phyloP scores from a whole-genome alignment of 202 grass and related monocot genomes.

The Tripidium arundinaceum region DNA sequence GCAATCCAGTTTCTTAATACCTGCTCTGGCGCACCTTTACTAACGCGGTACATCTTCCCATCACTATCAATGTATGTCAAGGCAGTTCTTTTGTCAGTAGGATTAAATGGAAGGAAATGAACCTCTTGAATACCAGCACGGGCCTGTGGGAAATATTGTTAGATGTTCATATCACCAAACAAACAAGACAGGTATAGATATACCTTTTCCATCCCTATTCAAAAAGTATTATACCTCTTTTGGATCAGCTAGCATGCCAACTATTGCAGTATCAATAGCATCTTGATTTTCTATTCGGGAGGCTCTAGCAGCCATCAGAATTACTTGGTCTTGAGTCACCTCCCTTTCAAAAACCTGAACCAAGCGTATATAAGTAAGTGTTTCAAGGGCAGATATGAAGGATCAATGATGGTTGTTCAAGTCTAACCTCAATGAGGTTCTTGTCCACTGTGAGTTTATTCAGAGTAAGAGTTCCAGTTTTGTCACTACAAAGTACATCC shows the following conservation, averaged over 20 bases:
- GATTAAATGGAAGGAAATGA: conserved; percentile 96
- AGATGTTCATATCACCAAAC: too few species aligned
- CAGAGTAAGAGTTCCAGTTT: conserved; percentile 92
- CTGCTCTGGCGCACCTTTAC: conserved; percentile 98
- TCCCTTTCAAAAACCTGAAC: conserved; percentile 85
- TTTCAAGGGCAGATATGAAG: too few species aligned
- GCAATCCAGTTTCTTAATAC: too few species aligned
- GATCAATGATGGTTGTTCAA: too few species aligned
- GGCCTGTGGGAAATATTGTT: too few species aligned
- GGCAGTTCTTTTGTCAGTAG: conserved; percentile 93
- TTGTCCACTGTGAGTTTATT: conserved; percentile 95
- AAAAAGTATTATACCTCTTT: too few species aligned
- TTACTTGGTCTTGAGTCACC: conserved; percentile 67
- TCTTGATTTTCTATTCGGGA: conserved; percentile 93
- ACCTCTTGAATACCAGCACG: conserved; percentile 85
- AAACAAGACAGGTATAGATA: too few species aligned
- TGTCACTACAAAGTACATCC: conserved; percentile 99
- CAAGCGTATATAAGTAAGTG: too few species aligned
- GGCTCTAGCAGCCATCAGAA: conserved; percentile 96
- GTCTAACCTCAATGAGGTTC: conserved; percentile 70
- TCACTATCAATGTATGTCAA: conserved; percentile 75
- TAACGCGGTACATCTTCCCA: conserved; percentile 85
- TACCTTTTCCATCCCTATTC: too few species aligned
- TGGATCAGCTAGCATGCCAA: conserved; percentile 95
- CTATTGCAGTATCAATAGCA: conserved; percentile 94